Conservation (phyloP, 2,329 filamentous ascomycete species). For the Penicillium sp. region DNA sequence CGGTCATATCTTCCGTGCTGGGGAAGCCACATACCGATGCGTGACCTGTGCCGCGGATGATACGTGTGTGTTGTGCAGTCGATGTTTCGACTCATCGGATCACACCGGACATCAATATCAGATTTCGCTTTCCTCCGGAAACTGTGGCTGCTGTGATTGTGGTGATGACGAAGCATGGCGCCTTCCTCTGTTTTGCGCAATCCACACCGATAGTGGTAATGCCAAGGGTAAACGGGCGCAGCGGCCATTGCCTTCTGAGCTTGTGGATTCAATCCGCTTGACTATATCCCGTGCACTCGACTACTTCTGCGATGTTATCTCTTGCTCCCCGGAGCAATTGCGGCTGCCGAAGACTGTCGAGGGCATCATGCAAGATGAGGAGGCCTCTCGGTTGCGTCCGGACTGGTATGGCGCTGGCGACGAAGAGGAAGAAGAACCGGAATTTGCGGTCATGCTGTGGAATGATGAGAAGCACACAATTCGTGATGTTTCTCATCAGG, state of each 20-base stretch:
- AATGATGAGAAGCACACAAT: slow-evolving; percentile 99
- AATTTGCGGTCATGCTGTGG: slow-evolving; percentile 87
- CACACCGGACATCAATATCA: slow-evolving; percentile 90
- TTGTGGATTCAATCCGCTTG: slow-evolving; percentile 74
- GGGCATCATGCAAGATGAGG: slow-evolving; percentile 77
- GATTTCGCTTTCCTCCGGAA: slow-evolving; percentile 81
- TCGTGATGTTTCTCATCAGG: slow-evolving; percentile 82
- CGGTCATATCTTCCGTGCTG: slow-evolving; percentile 93
- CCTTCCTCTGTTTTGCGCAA: slow-evolving; percentile 78
- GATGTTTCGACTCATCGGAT: slow-evolving; percentile 92
- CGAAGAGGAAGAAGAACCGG: slow-evolving; percentile 60
- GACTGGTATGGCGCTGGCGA: slow-evolving; percentile 69
- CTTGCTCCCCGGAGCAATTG: slow-evolving; percentile 93
- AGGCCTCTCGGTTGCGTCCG: slow-evolving; percentile 69
- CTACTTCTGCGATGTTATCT: slow-evolving; percentile 96
- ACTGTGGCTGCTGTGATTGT: slow-evolving; percentile 95
- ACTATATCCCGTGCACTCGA: slow-evolving; percentile 84
- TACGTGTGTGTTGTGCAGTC: slow-evolving; percentile 89
- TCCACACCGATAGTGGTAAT: slow-evolving; percentile 67
- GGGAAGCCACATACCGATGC: slow-evolving; percentile 91
- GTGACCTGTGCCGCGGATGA: slow-evolving; percentile 92
- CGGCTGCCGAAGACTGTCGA: slow-evolving; percentile 79
- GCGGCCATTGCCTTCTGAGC: slow-evolving; percentile 68
- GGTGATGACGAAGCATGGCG: slow-evolving; percentile 95
- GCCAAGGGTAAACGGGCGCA: slow-evolving; percentile 57